Percentiles rank a stretch among this genome's conserved stretches.
phyloP scores from a whole-genome alignment of 495 filamentous ascomycete species.

The Tetracladium setigerum region DNA sequence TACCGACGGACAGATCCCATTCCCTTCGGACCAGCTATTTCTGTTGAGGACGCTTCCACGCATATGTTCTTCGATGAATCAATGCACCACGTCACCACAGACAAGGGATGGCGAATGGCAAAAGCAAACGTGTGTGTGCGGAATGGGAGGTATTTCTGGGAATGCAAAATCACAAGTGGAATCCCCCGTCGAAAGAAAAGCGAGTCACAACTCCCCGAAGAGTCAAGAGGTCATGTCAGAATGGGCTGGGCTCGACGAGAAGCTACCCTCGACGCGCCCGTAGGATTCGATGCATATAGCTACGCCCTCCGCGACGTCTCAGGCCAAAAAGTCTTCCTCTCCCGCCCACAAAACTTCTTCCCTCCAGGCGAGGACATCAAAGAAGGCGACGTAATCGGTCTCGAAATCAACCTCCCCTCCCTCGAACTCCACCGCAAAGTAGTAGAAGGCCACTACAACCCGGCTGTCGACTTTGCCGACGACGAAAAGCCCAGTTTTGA shows the following conservation, averaged over 20 bases:
- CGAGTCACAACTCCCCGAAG: conserved; percentile 9
- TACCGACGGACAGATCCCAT: conserved; percentile 80
- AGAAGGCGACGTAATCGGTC: conserved; percentile 90
- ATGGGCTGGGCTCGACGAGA: conserved; percentile 88
- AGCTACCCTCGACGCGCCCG: conserved; percentile 83
- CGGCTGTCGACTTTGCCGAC: conserved; percentile 65
- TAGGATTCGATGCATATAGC: conserved; percentile 93
- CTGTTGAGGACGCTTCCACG: conserved; percentile 83
- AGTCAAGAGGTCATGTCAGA: conserved; percentile 65
- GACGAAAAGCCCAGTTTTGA: conserved; percentile 29
- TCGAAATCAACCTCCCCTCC: conserved; percentile 86
- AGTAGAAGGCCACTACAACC: conserved; percentile 81
- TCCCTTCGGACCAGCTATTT: conserved; percentile 75
- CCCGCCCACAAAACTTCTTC: conserved; percentile 82
- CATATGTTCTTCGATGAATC: conserved; percentile 60
- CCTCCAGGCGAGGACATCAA: conserved; percentile 57
- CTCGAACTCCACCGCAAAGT: conserved; percentile 78
- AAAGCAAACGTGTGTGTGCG: conserved; percentile 85
- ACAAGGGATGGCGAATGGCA: conserved; percentile 76
- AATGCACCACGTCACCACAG: conserved; percentile 57
- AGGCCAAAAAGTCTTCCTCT: conserved; percentile 89
- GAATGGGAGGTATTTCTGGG: conserved; percentile 91
- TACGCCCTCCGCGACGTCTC: conserved; percentile 87
- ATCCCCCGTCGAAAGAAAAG: conserved; percentile 29
- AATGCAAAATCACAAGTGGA: conserved; percentile 76